These are phyloP conservation scores for Dendrocalamus latiflorus DNA, from an alignment of 202 grass and related monocot species.

Conservation along the genomic window DNA sequence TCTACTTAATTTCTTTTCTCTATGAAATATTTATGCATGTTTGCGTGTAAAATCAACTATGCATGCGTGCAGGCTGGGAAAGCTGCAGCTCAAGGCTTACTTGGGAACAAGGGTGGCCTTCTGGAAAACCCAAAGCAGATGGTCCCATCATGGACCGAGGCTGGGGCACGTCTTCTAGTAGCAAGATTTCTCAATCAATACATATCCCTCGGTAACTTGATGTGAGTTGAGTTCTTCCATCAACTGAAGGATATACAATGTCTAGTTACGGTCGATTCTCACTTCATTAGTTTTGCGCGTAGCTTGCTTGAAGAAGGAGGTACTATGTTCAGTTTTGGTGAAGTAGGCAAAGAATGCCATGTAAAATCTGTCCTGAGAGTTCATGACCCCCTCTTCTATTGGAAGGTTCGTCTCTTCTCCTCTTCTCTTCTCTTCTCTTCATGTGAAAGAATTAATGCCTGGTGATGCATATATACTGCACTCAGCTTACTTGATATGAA, in stretches of 20 bases:
- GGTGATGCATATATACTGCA: no score
- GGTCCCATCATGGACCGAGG: slow-evolving; percentile 52
- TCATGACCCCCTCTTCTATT: slow-evolving; percentile 79
- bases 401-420: slow-evolving; percentile 47
- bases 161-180: slow-evolving; percentile 56
- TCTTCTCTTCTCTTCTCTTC: no score
- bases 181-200: slow-evolving; percentile 62
- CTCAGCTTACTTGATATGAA: no score
- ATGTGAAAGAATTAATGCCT: no score
- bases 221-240: slow-evolving; percentile 32
- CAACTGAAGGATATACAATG: no score
- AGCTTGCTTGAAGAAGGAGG: slow-evolving; percentile 90
- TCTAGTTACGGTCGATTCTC: not conserved
- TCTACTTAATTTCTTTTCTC: no score
- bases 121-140: slow-evolving; percentile 71
- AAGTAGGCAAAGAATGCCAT: slow-evolving; percentile 45
- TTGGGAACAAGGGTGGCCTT: slow-evolving; percentile 34
- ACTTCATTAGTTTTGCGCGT: slow-evolving; percentile 4
- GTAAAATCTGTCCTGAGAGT: slow-evolving; percentile 65
- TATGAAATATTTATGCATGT: no score
- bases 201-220: slow-evolving; percentile 52
- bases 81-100: slow-evolving; percentile 49
- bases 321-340: slow-evolving; percentile 75
- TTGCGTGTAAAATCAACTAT: no score
- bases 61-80: slow-evolving; percentile 36